phyloP scores from a whole-genome alignment of 305 asterid species.

The Fraxinus floribunda region DNA sequence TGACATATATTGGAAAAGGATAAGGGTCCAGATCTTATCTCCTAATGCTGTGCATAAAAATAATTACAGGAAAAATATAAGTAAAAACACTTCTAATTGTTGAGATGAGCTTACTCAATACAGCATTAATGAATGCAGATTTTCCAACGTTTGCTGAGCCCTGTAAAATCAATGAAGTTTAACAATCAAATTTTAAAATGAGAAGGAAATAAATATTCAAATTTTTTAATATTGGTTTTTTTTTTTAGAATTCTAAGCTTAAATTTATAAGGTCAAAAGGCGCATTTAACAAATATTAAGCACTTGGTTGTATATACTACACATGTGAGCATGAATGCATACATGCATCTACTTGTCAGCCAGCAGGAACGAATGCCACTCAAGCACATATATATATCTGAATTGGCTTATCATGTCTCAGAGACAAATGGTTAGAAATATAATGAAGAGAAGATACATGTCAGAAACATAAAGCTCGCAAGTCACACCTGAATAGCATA shows the following conservation, averaged over 20 bases:
- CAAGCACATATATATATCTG: not conserved
- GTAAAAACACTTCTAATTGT: not conserved
- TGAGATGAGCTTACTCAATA: conserved; percentile 67
- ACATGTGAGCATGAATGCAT: not conserved
- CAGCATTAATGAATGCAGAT: conserved; percentile 92
- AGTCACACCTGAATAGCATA: not conserved
- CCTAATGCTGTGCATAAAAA: conserved; percentile 10
- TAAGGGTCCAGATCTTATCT: conserved; percentile 6
- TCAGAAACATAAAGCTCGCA: not conserved
- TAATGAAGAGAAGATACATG: not conserved
- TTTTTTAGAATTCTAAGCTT: conserved; percentile 2
- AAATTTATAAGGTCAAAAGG: not conserved
- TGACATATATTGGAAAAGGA: conserved; percentile 2
- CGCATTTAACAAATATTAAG: not conserved
- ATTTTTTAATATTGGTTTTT: not conserved
- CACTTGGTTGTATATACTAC: not conserved
- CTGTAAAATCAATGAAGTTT: conserved; percentile 41
- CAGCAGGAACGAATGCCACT: not conserved
- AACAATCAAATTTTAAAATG: conserved; percentile 1
- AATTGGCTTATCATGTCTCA: not conserved
- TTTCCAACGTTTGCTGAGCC: conserved; percentile 98
- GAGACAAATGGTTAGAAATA: not conserved
- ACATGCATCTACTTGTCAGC: not conserved
- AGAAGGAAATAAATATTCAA: not conserved
- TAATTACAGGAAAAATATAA: conserved; percentile 8